These are phyloP conservation scores for Wickerhamiella parazyma DNA, from an alignment of 805 yeast species.

Conservation along the genomic window DNA sequence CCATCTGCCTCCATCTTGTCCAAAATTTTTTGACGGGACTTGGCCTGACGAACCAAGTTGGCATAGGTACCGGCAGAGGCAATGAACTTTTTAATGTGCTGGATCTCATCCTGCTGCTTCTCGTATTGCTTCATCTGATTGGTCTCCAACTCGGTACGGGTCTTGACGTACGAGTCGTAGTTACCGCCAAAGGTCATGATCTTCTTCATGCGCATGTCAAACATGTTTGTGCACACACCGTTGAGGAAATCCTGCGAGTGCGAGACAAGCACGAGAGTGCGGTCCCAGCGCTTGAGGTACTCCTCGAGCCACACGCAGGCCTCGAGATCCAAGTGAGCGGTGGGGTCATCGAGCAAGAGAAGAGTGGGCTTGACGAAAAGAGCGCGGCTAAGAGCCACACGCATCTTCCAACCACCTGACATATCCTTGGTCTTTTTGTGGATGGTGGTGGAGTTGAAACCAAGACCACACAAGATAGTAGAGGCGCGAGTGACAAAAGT, in stretches of 20 bases:
- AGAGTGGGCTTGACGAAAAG: conserved; percentile 95
- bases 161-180: conserved; percentile 92
- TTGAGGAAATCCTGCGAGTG: conserved; percentile 99
- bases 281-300: conserved; percentile 86
- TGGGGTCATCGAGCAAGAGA: conserved; percentile 91
- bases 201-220: conserved; percentile 84
- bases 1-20: conserved; percentile 99
- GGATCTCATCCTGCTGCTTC: conserved; percentile 98
- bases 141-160: conserved; percentile 84
- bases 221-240: conserved; percentile 96
- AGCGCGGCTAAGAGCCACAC: conserved; percentile 97
- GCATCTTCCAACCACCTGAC: conserved; percentile 99
- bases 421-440: conserved; percentile 91
- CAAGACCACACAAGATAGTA: conserved; percentile 88
- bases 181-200: conserved; percentile 87
- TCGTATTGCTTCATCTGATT: conserved; percentile 95
- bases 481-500: conserved; percentile 97
- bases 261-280: conserved; percentile 84
- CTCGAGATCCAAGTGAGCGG: conserved; percentile 97
- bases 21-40: conserved; percentile 96
- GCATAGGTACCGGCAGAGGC: conserved; percentile 99
- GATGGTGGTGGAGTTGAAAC: conserved; percentile 79
- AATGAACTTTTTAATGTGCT: conserved; percentile 94
- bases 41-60: conserved; percentile 95
- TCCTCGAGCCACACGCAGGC: conserved; percentile 99